Percentiles rank a stretch among this genome's conserved stretches.
Conservation (phyloP, 495 filamentous ascomycete species). For the Immersiella caudata region DNA sequence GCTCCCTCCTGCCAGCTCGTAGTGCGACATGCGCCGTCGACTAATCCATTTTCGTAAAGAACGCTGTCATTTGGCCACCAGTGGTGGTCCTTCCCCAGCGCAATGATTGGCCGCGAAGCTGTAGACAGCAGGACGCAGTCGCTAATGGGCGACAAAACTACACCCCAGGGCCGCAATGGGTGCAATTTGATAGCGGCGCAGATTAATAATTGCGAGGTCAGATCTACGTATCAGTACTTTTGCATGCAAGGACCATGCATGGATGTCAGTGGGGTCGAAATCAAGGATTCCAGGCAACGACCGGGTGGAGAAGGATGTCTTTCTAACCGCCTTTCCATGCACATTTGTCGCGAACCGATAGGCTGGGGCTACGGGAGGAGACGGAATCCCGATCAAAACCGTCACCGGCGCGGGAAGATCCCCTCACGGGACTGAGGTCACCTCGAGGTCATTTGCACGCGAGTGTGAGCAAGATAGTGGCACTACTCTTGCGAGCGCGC, state of each 20-base stretch:
- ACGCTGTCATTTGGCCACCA: neutral
- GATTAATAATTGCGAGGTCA: neutral
- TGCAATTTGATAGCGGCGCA: neutral
- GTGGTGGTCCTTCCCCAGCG: neutral
- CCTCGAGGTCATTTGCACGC: neutral
- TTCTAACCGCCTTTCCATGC: neutral
- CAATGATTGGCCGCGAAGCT: neutral
- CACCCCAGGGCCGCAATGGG: neutral
- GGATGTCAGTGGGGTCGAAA: constrained; percentile 3
- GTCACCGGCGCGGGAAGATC: constrained; percentile 4
- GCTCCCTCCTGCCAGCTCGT: neutral
- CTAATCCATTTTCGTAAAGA: neutral
- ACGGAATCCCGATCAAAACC: neutral
- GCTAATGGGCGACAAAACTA: neutral
- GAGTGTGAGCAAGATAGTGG: neutral
- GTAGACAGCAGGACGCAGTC: neutral
- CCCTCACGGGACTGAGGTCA: neutral
- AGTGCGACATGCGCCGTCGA: neutral
- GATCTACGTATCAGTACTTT: constrained; percentile 10
- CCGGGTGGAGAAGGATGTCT: neutral
- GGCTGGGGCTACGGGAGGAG: constrained; percentile 9
- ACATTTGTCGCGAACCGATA: constrained; percentile 6
- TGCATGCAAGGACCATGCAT: constrained; percentile 18
- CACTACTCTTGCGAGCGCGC: neutral
- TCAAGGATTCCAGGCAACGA: constrained; percentile 20